Evolutionary conservation across 352 stramenopile species (phyloP).

Genomic region (Pythium guiyangense): DNA sequence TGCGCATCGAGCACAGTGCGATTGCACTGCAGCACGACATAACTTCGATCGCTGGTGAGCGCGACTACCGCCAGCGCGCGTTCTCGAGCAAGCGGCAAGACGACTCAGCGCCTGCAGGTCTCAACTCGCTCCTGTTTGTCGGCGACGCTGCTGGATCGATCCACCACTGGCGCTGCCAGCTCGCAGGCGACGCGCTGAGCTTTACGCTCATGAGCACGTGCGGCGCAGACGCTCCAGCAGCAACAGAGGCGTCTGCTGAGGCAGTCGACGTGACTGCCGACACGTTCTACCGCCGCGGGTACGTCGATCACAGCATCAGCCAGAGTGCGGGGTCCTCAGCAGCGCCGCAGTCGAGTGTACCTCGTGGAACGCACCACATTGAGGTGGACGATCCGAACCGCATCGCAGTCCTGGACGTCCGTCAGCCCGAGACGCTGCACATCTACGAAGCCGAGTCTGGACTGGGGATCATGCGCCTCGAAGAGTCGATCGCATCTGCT

Average conservation of each 20-base stretch:
- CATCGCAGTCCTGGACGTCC: slow-evolving; percentile 54
- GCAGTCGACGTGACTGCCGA: not conserved
- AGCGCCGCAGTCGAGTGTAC: no score
- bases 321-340: not conserved
- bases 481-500: slow-evolving; percentile 58
- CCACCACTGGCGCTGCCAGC: slow-evolving; percentile 75
- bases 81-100: slow-evolving; percentile 49
- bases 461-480: slow-evolving; percentile 65
- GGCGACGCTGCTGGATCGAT: slow-evolving; percentile 52
- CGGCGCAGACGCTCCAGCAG: not conserved
- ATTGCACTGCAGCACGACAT: slow-evolving; percentile 55
- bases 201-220: slow-evolving; percentile 76
- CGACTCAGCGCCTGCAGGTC: slow-evolving; percentile 14
- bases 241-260: not conserved
- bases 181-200: slow-evolving; percentile 38
- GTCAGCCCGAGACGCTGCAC: slow-evolving; percentile 42
- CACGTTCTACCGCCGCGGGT: slow-evolving; percentile 31
- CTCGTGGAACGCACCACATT: slow-evolving; percentile 52
- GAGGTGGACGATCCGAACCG: slow-evolving; percentile 85
- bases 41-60: slow-evolving; percentile 68
- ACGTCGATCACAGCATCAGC: slow-evolving; percentile 5
- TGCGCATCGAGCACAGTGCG: slow-evolving; percentile 45
- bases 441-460: slow-evolving; percentile 81
- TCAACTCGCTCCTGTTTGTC: slow-evolving; percentile 80
- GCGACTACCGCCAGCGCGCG: slow-evolving; percentile 76